Percentiles rank a stretch among this genome's conserved stretches.
phyloP scores from a whole-genome alignment of 345 rosid species.

The Citrus trifoliata region DNA sequence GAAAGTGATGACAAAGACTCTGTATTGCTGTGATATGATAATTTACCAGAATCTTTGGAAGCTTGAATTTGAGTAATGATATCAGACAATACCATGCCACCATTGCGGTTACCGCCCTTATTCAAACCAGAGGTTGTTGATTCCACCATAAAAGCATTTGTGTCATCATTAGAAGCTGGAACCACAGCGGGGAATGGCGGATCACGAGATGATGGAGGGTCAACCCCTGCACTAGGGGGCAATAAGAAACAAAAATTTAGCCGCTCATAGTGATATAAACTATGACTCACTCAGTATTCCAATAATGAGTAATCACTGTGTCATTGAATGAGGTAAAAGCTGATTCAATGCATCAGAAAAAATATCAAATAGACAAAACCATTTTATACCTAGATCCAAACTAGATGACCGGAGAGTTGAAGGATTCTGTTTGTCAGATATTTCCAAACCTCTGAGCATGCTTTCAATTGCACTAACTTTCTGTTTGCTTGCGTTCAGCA shows the following conservation, averaged over 20 bases:
- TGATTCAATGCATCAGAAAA: background rate
- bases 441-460: conserved; percentile 94
- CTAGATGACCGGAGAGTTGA: conserved; percentile 78
- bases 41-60: conserved; percentile 82
- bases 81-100: conserved; percentile 86
- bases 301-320: conserved; percentile 8
- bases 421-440: conserved; percentile 82
- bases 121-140: conserved; percentile 43
- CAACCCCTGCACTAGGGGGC: conserved; percentile 98
- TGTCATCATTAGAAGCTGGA: conserved; percentile 62
- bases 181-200: conserved; percentile 79
- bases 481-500: conserved; percentile 95
- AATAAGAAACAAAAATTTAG: conserved; percentile 50
- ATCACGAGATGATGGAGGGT: conserved; percentile 99
- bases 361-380: conserved; percentile 18
- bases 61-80: conserved; percentile 90
- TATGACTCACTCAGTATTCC: conserved; percentile 9
- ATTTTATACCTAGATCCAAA: conserved; percentile 94
- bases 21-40: conserved; percentile 52
- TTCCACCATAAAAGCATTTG: conserved; percentile 49
- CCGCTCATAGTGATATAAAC: conserved; percentile 37
- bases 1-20: conserved; percentile 66
- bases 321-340: conserved; percentile 12
- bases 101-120: conserved; percentile 69
- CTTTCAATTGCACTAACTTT: conserved; percentile 98